Base-by-base conservation (phyloP, 177 flowering plant species). In the Tripterygium wilfordii region DNA sequence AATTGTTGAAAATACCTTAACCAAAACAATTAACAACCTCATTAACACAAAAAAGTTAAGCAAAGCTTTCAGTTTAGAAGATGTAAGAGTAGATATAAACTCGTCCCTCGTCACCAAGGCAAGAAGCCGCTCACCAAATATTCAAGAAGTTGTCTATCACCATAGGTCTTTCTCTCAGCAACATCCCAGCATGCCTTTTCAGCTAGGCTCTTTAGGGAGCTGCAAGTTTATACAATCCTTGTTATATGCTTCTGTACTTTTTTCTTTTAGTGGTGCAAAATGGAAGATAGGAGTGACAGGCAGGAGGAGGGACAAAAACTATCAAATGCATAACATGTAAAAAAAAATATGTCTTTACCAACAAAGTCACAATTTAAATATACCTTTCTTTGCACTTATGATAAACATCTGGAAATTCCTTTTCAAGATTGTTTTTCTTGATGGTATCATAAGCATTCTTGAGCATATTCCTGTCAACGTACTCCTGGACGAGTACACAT, bases 121-220 rank as follows among this genome's bases (percentile, higher is more conserved):
- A n/a, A 30, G 57, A 48, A 42, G 24, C 30, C 49, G 43, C 67
- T 54, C 43, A 83, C 98, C 83, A 92, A 53, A 74, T 80, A 92
- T 57, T 88, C 82, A 37, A 88, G 45, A 45, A 88, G 80, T 61
- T 77, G 74, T 27, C 49, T 67, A 49, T 92, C 68, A 29, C 58
- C 62, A 38, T 79, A 72, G 22, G 88, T 58, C 65, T 53, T 85
- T 26, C 50, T 54, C 68, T 92, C 98, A 7, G 97, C 97, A 49
- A 89, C 46, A 51, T 86, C 96, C 98, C 98, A 92, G 61, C 78
- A 76, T 33, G 88, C 96, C 61, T 86, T 92, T 66, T 89, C 97
- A 27, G 84, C 97, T 18, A 92, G 72, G 61, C 70, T 84, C 67
- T 87, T 89, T 15, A 92, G 48, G 26, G 78, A 60, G 53, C 98